A percentile compares a stretch with the other conserved stretches of the same genome.
Evolutionary conservation across 176 grass and related monocot species (phyloP).

Genomic region (Triticum aestivum): DNA sequence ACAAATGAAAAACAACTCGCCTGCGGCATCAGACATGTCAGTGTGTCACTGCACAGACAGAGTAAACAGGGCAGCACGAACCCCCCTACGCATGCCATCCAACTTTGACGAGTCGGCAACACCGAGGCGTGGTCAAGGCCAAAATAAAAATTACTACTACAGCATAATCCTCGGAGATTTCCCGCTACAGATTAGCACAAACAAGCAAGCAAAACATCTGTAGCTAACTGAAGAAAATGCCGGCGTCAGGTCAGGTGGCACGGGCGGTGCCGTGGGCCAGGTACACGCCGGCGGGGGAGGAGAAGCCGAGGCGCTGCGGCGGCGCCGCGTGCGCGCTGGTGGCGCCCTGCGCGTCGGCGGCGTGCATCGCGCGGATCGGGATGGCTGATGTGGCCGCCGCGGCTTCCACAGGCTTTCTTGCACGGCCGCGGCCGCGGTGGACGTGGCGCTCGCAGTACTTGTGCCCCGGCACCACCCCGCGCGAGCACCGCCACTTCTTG

Average conservation of each 20-base stretch:
- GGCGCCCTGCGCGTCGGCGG: not conserved
- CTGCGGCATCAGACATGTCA: conserved; percentile 4
- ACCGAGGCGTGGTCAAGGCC: not conserved
- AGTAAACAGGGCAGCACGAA: conserved; percentile 5
- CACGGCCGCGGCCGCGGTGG: conserved; percentile 71
- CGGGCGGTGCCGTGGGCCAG: conserved; percentile 18
- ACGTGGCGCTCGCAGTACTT: conserved; percentile 87
- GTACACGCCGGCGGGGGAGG: conserved; percentile 46
- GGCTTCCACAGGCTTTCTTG: conserved; percentile 85
- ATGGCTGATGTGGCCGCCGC: not conserved
- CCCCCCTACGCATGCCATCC: not conserved
- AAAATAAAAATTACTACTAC: not conserved
- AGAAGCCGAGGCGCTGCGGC: conserved; percentile 40
- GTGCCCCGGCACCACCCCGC: conserved; percentile 56
- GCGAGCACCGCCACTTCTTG: conserved; percentile 79
- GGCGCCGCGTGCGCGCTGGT: not conserved
- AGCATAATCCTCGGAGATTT: conserved; percentile 27
- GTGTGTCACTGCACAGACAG: not conserved
- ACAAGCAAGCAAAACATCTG: not conserved
- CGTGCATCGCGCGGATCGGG: not conserved
- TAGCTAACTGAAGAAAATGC: not conserved
- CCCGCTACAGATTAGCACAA: not conserved
- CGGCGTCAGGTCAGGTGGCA: not conserved
- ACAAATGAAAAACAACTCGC: not conserved
- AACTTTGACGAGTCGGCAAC: not conserved